phyloP scores from a whole-genome alignment of 2,329 filamentous ascomycete species.

The Scortechinia acanthostroma region DNA sequence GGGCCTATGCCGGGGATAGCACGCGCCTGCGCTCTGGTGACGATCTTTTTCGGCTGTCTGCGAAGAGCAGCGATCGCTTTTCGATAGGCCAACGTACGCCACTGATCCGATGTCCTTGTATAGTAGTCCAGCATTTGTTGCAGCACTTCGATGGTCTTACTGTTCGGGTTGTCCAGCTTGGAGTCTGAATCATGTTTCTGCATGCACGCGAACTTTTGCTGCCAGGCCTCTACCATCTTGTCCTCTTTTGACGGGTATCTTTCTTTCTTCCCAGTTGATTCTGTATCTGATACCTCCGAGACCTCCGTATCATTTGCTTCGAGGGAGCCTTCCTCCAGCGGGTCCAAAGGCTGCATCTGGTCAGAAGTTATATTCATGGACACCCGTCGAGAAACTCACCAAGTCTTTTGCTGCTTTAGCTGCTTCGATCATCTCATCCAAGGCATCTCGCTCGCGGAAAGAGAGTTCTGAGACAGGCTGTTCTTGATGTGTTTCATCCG shows the following conservation, averaged over 20 bases:
- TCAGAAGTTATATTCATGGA: background rate
- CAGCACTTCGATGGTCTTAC: conserved; percentile 67
- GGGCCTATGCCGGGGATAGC: conserved; percentile 63
- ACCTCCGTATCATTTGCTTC: background rate
- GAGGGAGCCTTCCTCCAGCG: too few species aligned
- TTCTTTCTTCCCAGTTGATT: conserved; percentile 11
- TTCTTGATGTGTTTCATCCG: too few species aligned
- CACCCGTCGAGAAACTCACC: background rate
- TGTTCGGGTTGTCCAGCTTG: conserved; percentile 58
- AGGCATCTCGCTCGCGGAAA: background rate
- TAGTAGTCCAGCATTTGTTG: conserved; percentile 77
- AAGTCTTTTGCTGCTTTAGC: background rate
- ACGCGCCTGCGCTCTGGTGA: conserved; percentile 63
- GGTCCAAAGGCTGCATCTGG: background rate
- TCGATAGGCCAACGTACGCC: conserved; percentile 70
- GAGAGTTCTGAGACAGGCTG: background rate
- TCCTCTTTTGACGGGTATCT: conserved; percentile 6
- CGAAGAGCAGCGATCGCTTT: conserved; percentile 70
- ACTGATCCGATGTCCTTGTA: conserved; percentile 66
- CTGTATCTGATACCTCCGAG: background rate
- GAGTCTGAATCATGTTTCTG: conserved; percentile 36
- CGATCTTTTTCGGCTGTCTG: conserved; percentile 55
- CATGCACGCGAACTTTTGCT: conserved; percentile 46
- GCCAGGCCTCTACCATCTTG: conserved; percentile 22
- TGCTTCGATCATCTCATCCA: background rate